Evolutionary conservation across 1,139 yeast genomes (phyloP), one percentile per base, ranked within the genome.

Genomic region (Saccharomyces uvarum): DNA sequence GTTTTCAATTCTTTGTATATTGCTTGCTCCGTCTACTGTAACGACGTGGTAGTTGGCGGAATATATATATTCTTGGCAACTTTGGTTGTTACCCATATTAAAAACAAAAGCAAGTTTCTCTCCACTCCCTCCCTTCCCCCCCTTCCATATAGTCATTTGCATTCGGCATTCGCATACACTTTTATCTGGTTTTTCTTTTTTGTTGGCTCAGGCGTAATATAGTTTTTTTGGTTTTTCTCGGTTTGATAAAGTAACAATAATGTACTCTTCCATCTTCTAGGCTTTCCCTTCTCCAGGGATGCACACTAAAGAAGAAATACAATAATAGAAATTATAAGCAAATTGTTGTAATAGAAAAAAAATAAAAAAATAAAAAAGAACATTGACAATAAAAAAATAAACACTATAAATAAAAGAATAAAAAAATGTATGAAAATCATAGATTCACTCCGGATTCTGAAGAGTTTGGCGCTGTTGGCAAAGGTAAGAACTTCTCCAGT

Each of bases 41-140:
- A 38, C 44, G 16, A 38, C 44, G 44, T 16, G 44, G 44, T 38
- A 38, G 44, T 16, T 38, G 44, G 44, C 21, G 16, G 44, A 16
- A 38, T 38, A 38, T 38, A 38, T 38, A 38, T 38, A 38, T 38
- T 38, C 44, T 38, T 38, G 44, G 24, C 44, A 38, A 38, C 44
- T 21, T 16, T 32, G 19, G 44, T 38, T 38, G 44, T 38, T 38
- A 38, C 44, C 16, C 44, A 38, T 16, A 38, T 16, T 8, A 6
- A 16, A 16, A 16, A 16, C 9, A 38, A 9, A 16, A 11, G 13
- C 31, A 38, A 38, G 6, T 2, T 16, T 8, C 44, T 7, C 21
- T 21, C 44, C 9, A 33, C 13, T 33, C 16, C 8, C 16, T 16
- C 9, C 21, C 24, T 13, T 2, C 21, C 21, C 2, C 21, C 21